A percentile compares a stretch with the other conserved stretches of the same genome.
Evolutionary conservation across 2,329 filamentous ascomycete genomes (phyloP).

Genomic region (Parastagonospora avenae): DNA sequence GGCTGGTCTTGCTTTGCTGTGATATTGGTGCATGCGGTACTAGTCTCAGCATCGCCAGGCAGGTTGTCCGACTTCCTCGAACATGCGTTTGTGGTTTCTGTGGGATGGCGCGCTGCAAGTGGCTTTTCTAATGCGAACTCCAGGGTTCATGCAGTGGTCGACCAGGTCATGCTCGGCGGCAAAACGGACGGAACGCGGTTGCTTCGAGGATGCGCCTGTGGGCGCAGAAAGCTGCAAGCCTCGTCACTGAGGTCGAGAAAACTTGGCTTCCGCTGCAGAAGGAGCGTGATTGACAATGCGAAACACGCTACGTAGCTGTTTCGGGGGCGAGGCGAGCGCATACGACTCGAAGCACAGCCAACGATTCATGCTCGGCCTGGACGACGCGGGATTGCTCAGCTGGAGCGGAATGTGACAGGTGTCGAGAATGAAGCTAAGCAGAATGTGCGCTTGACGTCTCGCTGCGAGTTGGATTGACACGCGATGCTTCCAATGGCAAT

Average conservation of each 20-base stretch:
- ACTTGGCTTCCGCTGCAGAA: conserved; percentile 11
- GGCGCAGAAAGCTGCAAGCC: conserved; percentile 9
- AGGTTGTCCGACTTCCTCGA: no score
- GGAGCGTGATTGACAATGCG: conserved; percentile 16
- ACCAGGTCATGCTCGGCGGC: neutral
- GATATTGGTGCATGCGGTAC: no score
- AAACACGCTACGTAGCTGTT: conserved; percentile 25
- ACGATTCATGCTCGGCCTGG: conserved; percentile 3
- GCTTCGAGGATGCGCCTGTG: neutral
- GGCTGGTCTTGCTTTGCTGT: no score
- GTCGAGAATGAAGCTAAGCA: neutral
- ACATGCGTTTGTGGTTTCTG: no score
- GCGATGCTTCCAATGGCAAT: no score
- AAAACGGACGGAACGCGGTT: no score
- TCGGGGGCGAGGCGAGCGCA: conserved; percentile 10
- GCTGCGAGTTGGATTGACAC: no score
- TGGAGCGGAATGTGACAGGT: neutral
- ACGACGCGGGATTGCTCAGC: neutral
- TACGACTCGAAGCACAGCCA: conserved; percentile 1
- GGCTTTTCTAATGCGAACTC: neutral
- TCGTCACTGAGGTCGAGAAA: conserved; percentile 8
- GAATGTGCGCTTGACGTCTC: no score
- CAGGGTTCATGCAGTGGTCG: neutral
- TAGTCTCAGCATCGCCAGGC: no score
- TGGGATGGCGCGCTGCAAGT: no score